phyloP scores from a whole-genome alignment of 2,329 filamentous ascomycete species.

The Xylaria sp. region DNA sequence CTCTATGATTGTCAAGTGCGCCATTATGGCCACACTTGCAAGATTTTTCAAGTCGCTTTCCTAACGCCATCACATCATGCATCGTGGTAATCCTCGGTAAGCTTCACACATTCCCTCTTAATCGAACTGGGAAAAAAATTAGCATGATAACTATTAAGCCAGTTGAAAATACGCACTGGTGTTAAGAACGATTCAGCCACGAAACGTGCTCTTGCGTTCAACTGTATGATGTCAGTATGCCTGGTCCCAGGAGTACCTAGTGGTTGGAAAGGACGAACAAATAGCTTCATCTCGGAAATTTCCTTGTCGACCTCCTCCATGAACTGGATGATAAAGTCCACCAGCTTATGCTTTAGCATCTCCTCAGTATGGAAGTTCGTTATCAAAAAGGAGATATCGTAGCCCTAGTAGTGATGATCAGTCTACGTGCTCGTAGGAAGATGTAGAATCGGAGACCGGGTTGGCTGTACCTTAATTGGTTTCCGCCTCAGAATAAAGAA shows the following conservation, averaged over 20 bases:
- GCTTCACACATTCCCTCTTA: slow-evolving; percentile 13
- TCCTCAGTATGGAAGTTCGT: slow-evolving; percentile 99
- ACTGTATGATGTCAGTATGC: slow-evolving; percentile 62
- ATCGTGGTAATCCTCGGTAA: slow-evolving; percentile 23
- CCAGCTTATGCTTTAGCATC: slow-evolving; percentile 98
- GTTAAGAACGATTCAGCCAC: slow-evolving; percentile 98
- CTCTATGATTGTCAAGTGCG: slow-evolving; percentile 18
- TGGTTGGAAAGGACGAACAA: slow-evolving; percentile 69
- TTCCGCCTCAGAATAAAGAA: slow-evolving; percentile 98
- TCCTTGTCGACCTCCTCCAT: slow-evolving; percentile 99
- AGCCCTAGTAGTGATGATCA: slow-evolving; percentile 69
- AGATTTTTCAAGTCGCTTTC: slow-evolving; percentile 13
- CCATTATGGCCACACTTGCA: slow-evolving; percentile 2
- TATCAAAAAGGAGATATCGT: slow-evolving; percentile 98
- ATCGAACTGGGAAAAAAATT: slow-evolving; percentile 32
- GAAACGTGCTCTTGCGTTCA: slow-evolving; percentile 96
- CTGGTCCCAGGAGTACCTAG: neutral
- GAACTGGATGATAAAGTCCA: slow-evolving; percentile 99
- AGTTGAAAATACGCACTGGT: slow-evolving; percentile 67
- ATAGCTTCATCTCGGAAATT: slow-evolving; percentile 99
- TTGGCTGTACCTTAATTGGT: slow-evolving; percentile 79
- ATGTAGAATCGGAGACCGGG: neutral
- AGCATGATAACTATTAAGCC: neutral
- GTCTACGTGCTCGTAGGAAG: neutral
- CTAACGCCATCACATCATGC: slow-evolving; percentile 25